These are phyloP conservation scores for Tylopilus felleus DNA, from an alignment of 768 basidiomycete species.

Conservation along the genomic window DNA sequence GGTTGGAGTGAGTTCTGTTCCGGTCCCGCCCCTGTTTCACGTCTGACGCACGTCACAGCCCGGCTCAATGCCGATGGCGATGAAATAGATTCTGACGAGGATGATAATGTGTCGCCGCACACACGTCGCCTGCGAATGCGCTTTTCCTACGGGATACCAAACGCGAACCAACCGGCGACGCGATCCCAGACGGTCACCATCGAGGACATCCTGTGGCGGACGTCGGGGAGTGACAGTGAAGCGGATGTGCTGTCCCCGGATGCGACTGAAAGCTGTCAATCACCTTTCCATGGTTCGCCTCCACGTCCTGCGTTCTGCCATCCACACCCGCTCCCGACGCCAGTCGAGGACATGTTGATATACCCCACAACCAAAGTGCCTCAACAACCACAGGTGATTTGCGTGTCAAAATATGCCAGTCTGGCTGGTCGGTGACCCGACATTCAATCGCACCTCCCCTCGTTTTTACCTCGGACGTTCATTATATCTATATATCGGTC, in stretches of 20 bases:
- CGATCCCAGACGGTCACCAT: slow-evolving; percentile 29
- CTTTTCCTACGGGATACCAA: slow-evolving; percentile 19
- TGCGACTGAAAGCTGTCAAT: slow-evolving; percentile 16
- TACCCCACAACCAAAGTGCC: slow-evolving; percentile 12
- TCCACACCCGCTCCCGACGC: slow-evolving; percentile 54
- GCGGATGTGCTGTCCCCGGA: slow-evolving; percentile 18
- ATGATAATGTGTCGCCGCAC: slow-evolving; percentile 49
- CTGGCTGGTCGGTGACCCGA: slow-evolving; percentile 31
- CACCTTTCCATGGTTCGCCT: slow-evolving; percentile 11
- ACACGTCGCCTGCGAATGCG: slow-evolving; percentile 46
- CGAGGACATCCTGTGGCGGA: slow-evolving; percentile 23
- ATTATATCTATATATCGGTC: neutral
- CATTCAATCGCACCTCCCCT: too few species aligned
- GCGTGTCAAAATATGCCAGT: slow-evolving; percentile 30
- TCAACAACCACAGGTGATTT: slow-evolving; percentile 11
- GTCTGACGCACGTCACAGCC: slow-evolving; percentile 25
- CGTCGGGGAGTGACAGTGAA: slow-evolving; percentile 24
- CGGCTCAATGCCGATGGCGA: slow-evolving; percentile 53
- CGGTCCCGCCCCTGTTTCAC: neutral
- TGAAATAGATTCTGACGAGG: slow-evolving; percentile 59
- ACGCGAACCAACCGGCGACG: slow-evolving; percentile 27
- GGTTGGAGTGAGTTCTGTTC: slow-evolving; percentile 31
- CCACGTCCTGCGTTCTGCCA: slow-evolving; percentile 7
- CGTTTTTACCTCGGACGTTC: neutral
- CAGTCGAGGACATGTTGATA: slow-evolving; percentile 49